A percentile compares a stretch with the other conserved stretches of the same genome.
phyloP scores from a whole-genome alignment of 2,329 filamentous ascomycete genomes.

The Alternaria incomplexa region DNA sequence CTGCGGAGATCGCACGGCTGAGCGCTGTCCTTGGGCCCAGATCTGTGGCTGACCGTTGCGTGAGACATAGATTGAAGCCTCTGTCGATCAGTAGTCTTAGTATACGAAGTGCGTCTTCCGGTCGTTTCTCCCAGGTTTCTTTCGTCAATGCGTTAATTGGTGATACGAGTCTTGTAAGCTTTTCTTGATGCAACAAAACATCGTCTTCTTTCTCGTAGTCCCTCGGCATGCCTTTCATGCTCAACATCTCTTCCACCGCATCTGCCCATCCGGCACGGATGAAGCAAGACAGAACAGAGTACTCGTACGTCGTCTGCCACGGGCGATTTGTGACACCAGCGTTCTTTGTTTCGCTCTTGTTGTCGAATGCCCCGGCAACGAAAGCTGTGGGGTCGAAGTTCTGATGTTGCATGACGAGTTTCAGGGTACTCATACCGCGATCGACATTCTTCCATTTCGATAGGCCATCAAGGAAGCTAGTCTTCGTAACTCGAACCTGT shows the following conservation, averaged over 20 bases:
- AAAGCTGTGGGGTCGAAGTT: constrained; percentile 19
- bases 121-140: constrained; percentile 27
- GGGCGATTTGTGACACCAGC: constrained; percentile 18
- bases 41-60: constrained; percentile 23
- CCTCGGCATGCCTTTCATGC: constrained; percentile 11
- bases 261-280: constrained; percentile 25
- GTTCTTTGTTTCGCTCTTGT: constrained; percentile 20
- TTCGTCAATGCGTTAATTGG: constrained; percentile 24
- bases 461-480: constrained; percentile 23
- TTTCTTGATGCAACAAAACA: constrained; percentile 22
- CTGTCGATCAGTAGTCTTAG: constrained; percentile 19
- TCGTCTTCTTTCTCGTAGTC: constrained; percentile 26
- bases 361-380: constrained; percentile 24
- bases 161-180: constrained; percentile 19
- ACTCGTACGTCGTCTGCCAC: constrained; percentile 27
- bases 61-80: constrained; percentile 16
- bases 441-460: constrained; percentile 24
- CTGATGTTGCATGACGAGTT: constrained; percentile 20
- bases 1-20: constrained; percentile 19
- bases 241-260: constrained; percentile 23
- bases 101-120: constrained; percentile 27
- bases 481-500: constrained; percentile 21
- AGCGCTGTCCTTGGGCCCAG: constrained; percentile 19
- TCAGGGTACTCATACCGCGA: constrained; percentile 18
- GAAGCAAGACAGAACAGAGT: constrained; percentile 23